phyloP scores from a whole-genome alignment of 179 eudicot genomes.

The Corrigiola litoralis region DNA sequence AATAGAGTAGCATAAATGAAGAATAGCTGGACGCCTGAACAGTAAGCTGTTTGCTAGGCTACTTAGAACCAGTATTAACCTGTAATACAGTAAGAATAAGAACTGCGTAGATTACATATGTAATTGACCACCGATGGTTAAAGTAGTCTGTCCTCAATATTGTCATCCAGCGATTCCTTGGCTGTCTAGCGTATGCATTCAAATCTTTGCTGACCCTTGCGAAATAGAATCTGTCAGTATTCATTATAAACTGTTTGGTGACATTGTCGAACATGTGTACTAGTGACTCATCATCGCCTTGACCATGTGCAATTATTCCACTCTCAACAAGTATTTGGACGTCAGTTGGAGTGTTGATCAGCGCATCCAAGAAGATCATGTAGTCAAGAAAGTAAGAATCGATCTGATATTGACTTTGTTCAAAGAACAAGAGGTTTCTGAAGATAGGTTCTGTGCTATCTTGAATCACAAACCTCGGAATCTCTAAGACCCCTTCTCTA shows the following conservation, averaged over 20 bases:
- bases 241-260: conserved; percentile 25
- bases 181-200: too few relatives aligned
- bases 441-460: conserved; percentile 30
- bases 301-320: conserved; percentile 34
- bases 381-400: conserved; percentile 37
- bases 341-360: conserved; percentile 36
- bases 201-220: too few relatives aligned
- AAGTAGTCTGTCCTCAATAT: too few relatives aligned
- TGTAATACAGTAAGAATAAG: too few relatives aligned
- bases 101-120: too few relatives aligned
- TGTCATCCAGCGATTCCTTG: too few relatives aligned
- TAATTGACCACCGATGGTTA: too few relatives aligned
- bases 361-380: conserved; percentile 31
- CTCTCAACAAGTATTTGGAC: conserved; percentile 18
- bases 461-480: conserved; percentile 22
- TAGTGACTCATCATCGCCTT: conserved; percentile 28
- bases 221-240: too few relatives aligned
- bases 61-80: too few relatives aligned
- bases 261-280: conserved; percentile 31
- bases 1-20: too few relatives aligned
- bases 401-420: conserved; percentile 32
- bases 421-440: conserved; percentile 34
- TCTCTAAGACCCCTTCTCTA: conserved; percentile 20
- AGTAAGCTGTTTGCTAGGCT: too few relatives aligned
- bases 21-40: too few relatives aligned